Percentiles rank a stretch among this genome's conserved stretches.
These are phyloP conservation scores for sunflower (Helianthus annuus) DNA, from an alignment of 129 eudicot species.

Conservation along the genomic window HanXRQr2.0-SUNRISE NC_035439.2:143653953-143654452, in stretches of 20 bases:
- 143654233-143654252: slow-evolving; percentile 9
- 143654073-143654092: slow-evolving; percentile 59
- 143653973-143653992: not conserved
- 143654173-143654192: slow-evolving; percentile 70
- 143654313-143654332: slow-evolving; percentile 34
- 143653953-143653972: not conserved
- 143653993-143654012: slow-evolving; percentile 6
- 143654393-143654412: slow-evolving; percentile 46
- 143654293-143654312: slow-evolving; percentile 43
- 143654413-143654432: slow-evolving; percentile 60
- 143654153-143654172: slow-evolving; percentile 82
- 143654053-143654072: slow-evolving; percentile 29
- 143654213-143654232: slow-evolving; percentile 88
- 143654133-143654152: slow-evolving; percentile 88
- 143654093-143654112: slow-evolving; percentile 78
- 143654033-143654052: slow-evolving; percentile 1
- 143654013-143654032: not conserved
- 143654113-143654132: slow-evolving; percentile 63
- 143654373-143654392: slow-evolving; percentile 77
- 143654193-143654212: slow-evolving; percentile 66
- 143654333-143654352: slow-evolving; percentile 28
- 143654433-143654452: slow-evolving; percentile 68
- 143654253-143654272: slow-evolving; percentile 34
- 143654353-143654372: slow-evolving; percentile 47
- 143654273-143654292: slow-evolving; percentile 56